Percentiles rank a stretch among this genome's conserved stretches.
Evolutionary conservation across 306 rosid species (phyloP).

Genomic region (Canavalia gladiata): DNA sequence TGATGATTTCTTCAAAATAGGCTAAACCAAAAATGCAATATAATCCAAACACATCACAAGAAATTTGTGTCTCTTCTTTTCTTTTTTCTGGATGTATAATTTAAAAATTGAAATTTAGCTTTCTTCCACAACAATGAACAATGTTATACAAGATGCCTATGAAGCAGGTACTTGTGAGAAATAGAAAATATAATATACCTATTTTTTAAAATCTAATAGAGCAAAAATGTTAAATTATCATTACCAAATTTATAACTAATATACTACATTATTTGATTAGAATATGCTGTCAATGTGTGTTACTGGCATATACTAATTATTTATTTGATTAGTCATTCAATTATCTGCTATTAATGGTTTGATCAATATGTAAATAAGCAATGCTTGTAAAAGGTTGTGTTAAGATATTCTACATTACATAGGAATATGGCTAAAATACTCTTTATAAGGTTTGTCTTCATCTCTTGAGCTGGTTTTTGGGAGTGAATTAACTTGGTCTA

Average conservation of each 20-base stretch:
- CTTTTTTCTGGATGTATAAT: background rate
- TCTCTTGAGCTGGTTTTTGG: too few relatives aligned
- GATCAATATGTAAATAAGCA: background rate
- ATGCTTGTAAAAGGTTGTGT: background rate
- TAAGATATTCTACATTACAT: too few relatives aligned
- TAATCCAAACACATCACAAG: background rate
- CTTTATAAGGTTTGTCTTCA: too few relatives aligned
- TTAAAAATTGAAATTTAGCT: background rate
- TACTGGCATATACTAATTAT: constrained; percentile 4
- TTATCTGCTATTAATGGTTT: constrained; percentile 18
- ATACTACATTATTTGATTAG: constrained; percentile 10
- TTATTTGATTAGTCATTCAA: constrained; percentile 9
- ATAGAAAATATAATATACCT: background rate
- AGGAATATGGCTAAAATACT: too few relatives aligned
- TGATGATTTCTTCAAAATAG: background rate
- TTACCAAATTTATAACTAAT: background rate
- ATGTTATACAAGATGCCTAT: constrained; percentile 9
- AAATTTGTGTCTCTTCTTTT: constrained; percentile 13
- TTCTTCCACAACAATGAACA: constrained; percentile 3
- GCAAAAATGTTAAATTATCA: background rate
- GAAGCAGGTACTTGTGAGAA: background rate
- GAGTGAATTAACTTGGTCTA: too few relatives aligned
- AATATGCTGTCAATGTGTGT: background rate
- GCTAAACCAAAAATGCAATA: background rate
- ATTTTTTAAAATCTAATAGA: background rate